Evolutionary conservation across 225 moss, liverwort and hornwort species (phyloP).

Genomic region (Takakia lepidozioides): DNA sequence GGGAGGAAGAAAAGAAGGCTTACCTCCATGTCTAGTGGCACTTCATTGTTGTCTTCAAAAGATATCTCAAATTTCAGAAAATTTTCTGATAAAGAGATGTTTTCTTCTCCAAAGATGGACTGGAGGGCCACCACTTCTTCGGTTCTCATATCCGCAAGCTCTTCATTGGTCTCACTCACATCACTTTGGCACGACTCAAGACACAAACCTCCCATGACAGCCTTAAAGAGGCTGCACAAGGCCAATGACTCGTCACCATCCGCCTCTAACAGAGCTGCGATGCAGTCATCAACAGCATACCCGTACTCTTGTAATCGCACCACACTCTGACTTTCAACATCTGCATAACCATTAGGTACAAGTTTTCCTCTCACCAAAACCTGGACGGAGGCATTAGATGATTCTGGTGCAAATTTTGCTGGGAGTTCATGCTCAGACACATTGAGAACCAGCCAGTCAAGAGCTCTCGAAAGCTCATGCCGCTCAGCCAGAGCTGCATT

Average conservation of each 20-base stretch:
- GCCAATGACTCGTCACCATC: constrained; percentile 52
- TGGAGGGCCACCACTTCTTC: constrained; percentile 53
- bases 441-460: constrained; percentile 77
- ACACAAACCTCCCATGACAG: constrained; percentile 17
- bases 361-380: constrained; percentile 64
- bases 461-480: constrained; percentile 47
- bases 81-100: constrained; percentile 30
- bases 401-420: constrained; percentile 58
- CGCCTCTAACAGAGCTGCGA: constrained; percentile 41
- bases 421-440: constrained; percentile 72
- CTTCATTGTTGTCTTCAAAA: constrained; percentile 17
- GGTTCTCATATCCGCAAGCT: constrained; percentile 34
- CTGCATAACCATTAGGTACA: constrained; percentile 12
- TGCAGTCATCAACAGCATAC: constrained; percentile 44
- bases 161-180: constrained; percentile 9
- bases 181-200: constrained; percentile 4
- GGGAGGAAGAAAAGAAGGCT: not conserved
- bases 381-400: constrained; percentile 78
- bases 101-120: constrained; percentile 55
- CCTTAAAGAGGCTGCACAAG: constrained; percentile 39
- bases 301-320: constrained; percentile 53
- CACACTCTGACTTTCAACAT: constrained; percentile 15
- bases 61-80: constrained; percentile 28
- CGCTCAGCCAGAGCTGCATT: constrained; percentile 42
- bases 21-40: constrained; percentile 67